These are phyloP conservation scores for Cladosporium sp. DNA, from an alignment of 2,329 filamentous ascomycete genomes.

Conservation along the genomic window DNA sequence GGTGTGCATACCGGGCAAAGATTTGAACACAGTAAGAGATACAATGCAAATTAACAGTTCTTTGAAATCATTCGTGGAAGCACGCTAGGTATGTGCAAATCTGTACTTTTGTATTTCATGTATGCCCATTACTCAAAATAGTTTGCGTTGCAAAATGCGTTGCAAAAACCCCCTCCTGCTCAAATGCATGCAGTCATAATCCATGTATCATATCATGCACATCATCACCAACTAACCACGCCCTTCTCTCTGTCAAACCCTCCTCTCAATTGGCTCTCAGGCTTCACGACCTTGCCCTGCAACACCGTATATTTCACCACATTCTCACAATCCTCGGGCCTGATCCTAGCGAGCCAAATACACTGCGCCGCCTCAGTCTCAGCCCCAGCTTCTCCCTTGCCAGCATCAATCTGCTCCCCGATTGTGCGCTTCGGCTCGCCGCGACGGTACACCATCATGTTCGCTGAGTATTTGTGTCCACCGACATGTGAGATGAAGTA, in stretches of 20 bases:
- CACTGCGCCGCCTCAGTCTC: constrained; percentile 70
- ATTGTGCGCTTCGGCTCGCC: constrained; percentile 35
- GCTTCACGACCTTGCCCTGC: constrained; percentile 92
- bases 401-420: constrained; percentile 34
- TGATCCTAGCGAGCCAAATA: constrained; percentile 85
- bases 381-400: constrained; percentile 40
- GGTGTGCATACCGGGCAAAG: background rate
- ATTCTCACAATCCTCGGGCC: constrained; percentile 89
- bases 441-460: constrained; percentile 85
- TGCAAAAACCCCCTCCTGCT: background rate
- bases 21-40: background rate
- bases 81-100: background rate
- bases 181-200: constrained; percentile 10
- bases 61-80: background rate
- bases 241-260: constrained; percentile 85
- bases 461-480: constrained; percentile 94
- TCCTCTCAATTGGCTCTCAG: constrained; percentile 77
- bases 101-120: background rate
- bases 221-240: constrained; percentile 76
- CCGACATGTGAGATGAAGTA: constrained; percentile 97
- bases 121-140: background rate
- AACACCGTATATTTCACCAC: constrained; percentile 85
- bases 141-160: background rate
- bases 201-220: constrained; percentile 8
- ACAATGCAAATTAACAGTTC: background rate